A percentile compares a stretch with the other conserved stretches of the same genome.
Conservation (phyloP, 2,329 filamentous ascomycete genomes). For the Elsinoe fawcettii region DNA sequence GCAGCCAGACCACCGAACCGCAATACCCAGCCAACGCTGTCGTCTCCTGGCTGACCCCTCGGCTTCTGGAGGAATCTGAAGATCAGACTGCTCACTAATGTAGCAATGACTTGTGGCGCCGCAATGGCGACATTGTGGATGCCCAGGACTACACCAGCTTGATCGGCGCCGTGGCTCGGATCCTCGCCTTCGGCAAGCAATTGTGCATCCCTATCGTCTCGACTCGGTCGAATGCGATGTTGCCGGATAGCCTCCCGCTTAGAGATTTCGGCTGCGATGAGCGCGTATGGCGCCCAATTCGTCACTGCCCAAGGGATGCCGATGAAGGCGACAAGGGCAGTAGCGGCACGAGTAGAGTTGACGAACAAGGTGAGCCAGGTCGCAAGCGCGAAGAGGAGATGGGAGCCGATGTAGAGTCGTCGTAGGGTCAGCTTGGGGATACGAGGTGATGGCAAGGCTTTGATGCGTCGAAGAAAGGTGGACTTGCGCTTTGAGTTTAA, state of each 20-base stretch:
- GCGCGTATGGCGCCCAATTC: slow-evolving; percentile 89
- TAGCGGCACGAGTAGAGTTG: slow-evolving; percentile 61
- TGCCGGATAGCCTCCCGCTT: slow-evolving; percentile 64
- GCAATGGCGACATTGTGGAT: slow-evolving; percentile 95
- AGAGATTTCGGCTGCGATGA: slow-evolving; percentile 88
- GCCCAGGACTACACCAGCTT: slow-evolving; percentile 83
- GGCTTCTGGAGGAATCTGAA: slow-evolving; percentile 85
- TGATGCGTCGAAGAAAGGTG: slow-evolving; percentile 21
- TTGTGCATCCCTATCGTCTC: slow-evolving; percentile 29
- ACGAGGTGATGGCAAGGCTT: slow-evolving; percentile 41
- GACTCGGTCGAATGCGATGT: slow-evolving; percentile 36
- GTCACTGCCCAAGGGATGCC: slow-evolving; percentile 90
- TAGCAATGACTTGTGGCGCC: slow-evolving; percentile 84
- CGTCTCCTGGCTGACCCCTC: slow-evolving; percentile 72
- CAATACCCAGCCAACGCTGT: slow-evolving; percentile 79
- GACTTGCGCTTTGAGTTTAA: slow-evolving; percentile 20
- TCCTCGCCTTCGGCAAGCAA: slow-evolving; percentile 40
- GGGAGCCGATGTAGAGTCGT: slow-evolving; percentile 76
- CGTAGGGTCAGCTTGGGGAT: slow-evolving; percentile 82
- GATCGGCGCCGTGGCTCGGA: slow-evolving; percentile 55
- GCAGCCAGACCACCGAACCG: slow-evolving; percentile 75
- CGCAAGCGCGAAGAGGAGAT: slow-evolving; percentile 71
- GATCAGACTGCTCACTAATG: slow-evolving; percentile 71
- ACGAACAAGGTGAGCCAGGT: slow-evolving; percentile 83
- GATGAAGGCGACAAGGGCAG: slow-evolving; percentile 68